phyloP scores from a whole-genome alignment of 257 asterid species.

The Fraxinus pennsylvanica region DNA sequence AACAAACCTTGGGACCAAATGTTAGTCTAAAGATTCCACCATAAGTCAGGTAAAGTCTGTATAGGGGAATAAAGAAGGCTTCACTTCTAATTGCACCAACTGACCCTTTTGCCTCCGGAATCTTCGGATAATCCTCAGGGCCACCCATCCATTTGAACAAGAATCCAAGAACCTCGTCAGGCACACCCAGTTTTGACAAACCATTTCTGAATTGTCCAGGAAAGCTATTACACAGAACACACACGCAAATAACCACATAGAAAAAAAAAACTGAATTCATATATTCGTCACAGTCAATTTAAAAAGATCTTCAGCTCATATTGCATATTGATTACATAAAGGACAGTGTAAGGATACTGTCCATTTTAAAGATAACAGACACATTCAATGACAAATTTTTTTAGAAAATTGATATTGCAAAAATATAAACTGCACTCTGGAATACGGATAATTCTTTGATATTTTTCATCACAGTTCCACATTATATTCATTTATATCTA shows the following conservation, averaged over 20 bases:
- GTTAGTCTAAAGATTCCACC: constrained; percentile 87
- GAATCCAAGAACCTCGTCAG: constrained; percentile 59
- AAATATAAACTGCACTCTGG: neutral
- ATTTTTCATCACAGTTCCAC: neutral
- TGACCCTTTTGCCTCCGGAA: constrained; percentile 90
- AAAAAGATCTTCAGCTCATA: neutral
- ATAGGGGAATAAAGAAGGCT: constrained; percentile 85
- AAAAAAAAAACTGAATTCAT: neutral
- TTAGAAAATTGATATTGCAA: neutral
- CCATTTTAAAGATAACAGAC: neutral
- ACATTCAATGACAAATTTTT: neutral
- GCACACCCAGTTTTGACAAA: constrained; percentile 67
- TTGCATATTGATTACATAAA: neutral
- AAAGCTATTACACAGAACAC: constrained; percentile 46
- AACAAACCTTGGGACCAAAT: constrained; percentile 90
- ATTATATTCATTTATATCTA: neutral
- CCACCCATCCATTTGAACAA: constrained; percentile 51
- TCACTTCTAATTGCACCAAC: constrained; percentile 59
- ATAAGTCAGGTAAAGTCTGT: constrained; percentile 76
- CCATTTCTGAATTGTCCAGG: constrained; percentile 53
- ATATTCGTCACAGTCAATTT: neutral
- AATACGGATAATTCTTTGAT: neutral
- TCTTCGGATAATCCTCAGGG: constrained; percentile 43
- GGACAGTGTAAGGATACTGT: neutral
- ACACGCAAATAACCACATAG: constrained; percentile 18